Base-by-base conservation (phyloP, 176 grass and related monocot species). In the Bromus sterilis region DNA sequence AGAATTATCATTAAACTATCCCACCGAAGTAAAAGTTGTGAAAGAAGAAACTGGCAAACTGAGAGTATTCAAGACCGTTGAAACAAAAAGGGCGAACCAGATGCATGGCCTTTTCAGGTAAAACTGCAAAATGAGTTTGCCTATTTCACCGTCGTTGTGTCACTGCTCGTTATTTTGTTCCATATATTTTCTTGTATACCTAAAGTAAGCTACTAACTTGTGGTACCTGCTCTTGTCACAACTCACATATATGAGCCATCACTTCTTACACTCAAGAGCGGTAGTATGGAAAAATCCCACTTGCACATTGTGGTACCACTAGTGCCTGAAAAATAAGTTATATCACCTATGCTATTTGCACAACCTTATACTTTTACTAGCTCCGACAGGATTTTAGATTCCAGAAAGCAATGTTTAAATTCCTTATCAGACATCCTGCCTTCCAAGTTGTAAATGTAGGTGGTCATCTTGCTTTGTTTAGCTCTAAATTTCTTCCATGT, bases 31-130 rank as follows among this genome's bases (percentile, higher is more conserved):
- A 13, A 89, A 93, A 57, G 59, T 99, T 80, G 85, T 91, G 56
- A 84, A 82, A 90, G 87, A 91, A 88, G 93, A 99, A 76, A 84
- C 92, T 32, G 92, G 89, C 75, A 67, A 75, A 42, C 75, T 99
- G 78, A 92, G 78, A 82, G 80, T 95, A 61, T 89, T 18, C 49
- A 95, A 95, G 69, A 84, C 90, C 63, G 66, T 80, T 4, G 96
- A 99, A 78, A 95, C 93, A 56, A 93, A 92, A 67, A 85, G 82
- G 64, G 93, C 96, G 7, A 95, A 95, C 74, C 87, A 95, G 80
- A 95, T 99, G 93, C 96, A 99, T 20, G 96, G 96, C 18, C 96
- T 99, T 88, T 99, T 95, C 90, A 99, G 96, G 96, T 99, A 86
- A 82, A 51, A 59, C 26, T 66, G 21, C 7, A 78, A 48, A 58